These are phyloP conservation scores for Akanthomyces lecanii DNA, from an alignment of 2,329 filamentous ascomycete species.

Conservation along the genomic window DNA sequence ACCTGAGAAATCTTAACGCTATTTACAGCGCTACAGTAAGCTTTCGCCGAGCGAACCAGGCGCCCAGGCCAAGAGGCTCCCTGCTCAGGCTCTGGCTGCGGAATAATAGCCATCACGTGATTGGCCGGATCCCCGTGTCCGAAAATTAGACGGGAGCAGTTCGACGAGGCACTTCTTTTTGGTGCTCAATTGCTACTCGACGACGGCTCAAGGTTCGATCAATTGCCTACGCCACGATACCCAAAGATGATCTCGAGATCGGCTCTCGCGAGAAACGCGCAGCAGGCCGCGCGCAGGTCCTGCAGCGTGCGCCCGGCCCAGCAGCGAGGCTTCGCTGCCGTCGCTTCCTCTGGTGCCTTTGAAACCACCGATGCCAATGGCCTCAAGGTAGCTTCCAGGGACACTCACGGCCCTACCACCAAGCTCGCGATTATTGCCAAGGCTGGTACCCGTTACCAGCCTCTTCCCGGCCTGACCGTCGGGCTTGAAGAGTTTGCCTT, in stretches of 20 bases:
- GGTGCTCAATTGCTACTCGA: constrained; percentile 35
- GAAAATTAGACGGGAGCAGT: constrained; percentile 42
- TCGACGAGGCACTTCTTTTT: constrained; percentile 41
- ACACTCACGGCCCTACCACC: constrained; percentile 81
- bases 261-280: constrained; percentile 54
- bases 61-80: neutral
- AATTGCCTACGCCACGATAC: constrained; percentile 54
- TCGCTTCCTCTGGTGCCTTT: constrained; percentile 69
- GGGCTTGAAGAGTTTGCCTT: constrained; percentile 94
- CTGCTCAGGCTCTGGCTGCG: neutral
- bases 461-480: constrained; percentile 81
- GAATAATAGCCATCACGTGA: constrained; percentile 34
- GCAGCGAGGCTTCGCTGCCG: constrained; percentile 56
- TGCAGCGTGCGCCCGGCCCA: constrained; percentile 52
- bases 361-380: constrained; percentile 81
- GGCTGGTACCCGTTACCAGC: constrained; percentile 90
- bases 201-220: constrained; percentile 42
- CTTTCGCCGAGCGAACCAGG: neutral
- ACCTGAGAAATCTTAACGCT: constrained; percentile 2
- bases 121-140: constrained; percentile 31
- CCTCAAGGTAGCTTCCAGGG: constrained; percentile 88
- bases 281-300: constrained; percentile 54
- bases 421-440: constrained; percentile 90
- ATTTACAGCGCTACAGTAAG: neutral
- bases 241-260: constrained; percentile 61